Conservation (phyloP, 169 alveolate genomes). For the Cryptosporidium sp. region DNA sequence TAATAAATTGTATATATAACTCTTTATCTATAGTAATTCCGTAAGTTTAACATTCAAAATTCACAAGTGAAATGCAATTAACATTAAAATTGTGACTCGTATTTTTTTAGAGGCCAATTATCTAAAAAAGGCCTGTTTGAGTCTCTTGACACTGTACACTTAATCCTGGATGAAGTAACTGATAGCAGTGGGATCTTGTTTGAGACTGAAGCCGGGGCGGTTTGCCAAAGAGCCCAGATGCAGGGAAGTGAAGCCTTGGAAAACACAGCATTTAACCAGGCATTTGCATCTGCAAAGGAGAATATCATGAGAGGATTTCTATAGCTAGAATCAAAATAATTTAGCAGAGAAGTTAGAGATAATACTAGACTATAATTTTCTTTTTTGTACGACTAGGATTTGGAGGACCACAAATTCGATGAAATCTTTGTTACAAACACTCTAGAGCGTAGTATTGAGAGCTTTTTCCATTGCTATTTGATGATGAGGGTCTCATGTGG, state of each 20-base stretch:
- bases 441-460: constrained; percentile 74
- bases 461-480: constrained; percentile 58
- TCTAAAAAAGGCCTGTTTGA: constrained; percentile 55
- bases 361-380: neutral
- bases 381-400: neutral
- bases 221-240: constrained; percentile 68
- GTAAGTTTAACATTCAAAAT: constrained; percentile 22
- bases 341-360: neutral
- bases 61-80: neutral
- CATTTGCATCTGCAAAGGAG: constrained; percentile 70
- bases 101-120: constrained; percentile 34
- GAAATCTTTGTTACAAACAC: constrained; percentile 19
- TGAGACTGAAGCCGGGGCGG: constrained; percentile 61
- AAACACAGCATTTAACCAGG: constrained; percentile 68
- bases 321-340: constrained; percentile 1
- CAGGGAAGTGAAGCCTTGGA: constrained; percentile 64
- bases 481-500: constrained; percentile 61
- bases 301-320: constrained; percentile 72
- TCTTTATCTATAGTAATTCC: constrained; percentile 24
- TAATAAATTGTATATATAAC: constrained; percentile 33
- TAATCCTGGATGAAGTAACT: constrained; percentile 59
- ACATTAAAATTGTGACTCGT: neutral
- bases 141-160: constrained; percentile 37
- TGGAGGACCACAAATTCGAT: constrained; percentile 68
- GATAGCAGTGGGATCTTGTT: constrained; percentile 63